Percentiles rank a stretch among this genome's conserved stretches.
These are phyloP conservation scores for Sanguinoderma infundibulare DNA, from an alignment of 1,284 basidiomycete species.

Conservation along the genomic window DNA sequence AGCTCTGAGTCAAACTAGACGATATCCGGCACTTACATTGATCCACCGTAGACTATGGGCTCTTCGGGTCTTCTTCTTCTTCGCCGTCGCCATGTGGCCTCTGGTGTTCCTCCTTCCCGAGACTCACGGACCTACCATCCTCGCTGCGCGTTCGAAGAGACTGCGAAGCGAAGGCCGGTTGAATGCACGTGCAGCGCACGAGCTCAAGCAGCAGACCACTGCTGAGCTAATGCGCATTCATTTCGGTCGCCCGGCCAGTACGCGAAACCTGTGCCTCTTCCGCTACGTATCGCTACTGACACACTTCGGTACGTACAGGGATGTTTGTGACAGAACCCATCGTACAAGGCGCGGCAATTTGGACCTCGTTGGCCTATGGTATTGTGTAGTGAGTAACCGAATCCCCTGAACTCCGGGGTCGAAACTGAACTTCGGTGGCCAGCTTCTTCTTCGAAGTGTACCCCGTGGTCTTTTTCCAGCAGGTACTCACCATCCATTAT, in stretches of 20 bases:
- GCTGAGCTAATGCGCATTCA: conserved; percentile 26
- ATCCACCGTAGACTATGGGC: conserved; percentile 37
- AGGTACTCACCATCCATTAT: not conserved
- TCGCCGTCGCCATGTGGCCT: conserved; percentile 28
- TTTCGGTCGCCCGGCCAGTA: conserved; percentile 31
- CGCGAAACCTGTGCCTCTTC: too few species aligned
- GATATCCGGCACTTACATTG: too few species aligned
- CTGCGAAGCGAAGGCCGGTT: conserved; percentile 25
- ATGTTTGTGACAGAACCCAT: conserved; percentile 35
- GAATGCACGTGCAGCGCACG: conserved; percentile 29
- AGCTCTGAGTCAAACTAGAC: not conserved
- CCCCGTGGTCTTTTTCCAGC: conserved; percentile 30
- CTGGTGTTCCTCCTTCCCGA: conserved; percentile 33
- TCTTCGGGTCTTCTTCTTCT: conserved; percentile 30
- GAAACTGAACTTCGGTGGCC: not conserved
- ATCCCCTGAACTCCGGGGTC: not conserved
- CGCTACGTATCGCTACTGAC: not conserved
- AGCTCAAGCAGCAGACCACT: conserved; percentile 24
- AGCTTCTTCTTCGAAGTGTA: conserved; percentile 36
- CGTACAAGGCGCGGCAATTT: conserved; percentile 31
- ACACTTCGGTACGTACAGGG: conserved; percentile 19
- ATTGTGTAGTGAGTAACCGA: conserved; percentile 33
- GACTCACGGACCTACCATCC: conserved; percentile 32
- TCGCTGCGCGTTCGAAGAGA: conserved; percentile 24
- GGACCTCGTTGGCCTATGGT: conserved; percentile 33